Evolutionary conservation across 176 grass and related monocot species (phyloP).

Genomic region (Oryza officinalis): DNA sequence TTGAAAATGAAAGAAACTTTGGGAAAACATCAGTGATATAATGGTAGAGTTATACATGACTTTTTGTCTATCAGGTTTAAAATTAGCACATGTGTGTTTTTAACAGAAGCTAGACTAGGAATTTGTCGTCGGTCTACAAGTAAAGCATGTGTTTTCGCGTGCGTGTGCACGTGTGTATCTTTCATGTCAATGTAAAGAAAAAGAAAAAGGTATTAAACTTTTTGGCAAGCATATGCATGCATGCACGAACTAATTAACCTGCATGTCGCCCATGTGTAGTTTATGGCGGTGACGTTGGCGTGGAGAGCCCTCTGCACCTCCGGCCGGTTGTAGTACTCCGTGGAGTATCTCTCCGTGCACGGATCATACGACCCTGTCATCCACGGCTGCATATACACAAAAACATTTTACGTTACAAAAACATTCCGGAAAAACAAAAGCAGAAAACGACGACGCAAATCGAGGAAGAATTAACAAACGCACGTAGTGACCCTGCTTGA

Average conservation of each 20-base stretch:
- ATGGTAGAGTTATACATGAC: too few species aligned
- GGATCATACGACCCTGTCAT: constrained; percentile 44
- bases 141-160: too few species aligned
- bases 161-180: too few species aligned
- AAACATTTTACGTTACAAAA: neutral
- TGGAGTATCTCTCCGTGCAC: constrained; percentile 15
- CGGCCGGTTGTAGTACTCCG: constrained; percentile 18
- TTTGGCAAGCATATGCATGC: neutral
- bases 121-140: too few species aligned
- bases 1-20: too few species aligned
- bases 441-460: neutral
- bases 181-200: too few species aligned
- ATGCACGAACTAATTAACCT: neutral
- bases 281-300: constrained; percentile 35
- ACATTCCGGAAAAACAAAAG: neutral
- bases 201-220: too few species aligned
- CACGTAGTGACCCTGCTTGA: constrained; percentile 5
- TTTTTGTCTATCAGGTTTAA: too few species aligned
- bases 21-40: too few species aligned
- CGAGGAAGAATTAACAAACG: too few species aligned
- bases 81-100: too few species aligned
- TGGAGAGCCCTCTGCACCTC: constrained; percentile 48
- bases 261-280: constrained; percentile 40
- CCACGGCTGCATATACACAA: constrained; percentile 10
- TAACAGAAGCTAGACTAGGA: too few species aligned